Base-by-base conservation (phyloP, 192 early-diverging fungal species). In the Mortierella hygrophila region DNA sequence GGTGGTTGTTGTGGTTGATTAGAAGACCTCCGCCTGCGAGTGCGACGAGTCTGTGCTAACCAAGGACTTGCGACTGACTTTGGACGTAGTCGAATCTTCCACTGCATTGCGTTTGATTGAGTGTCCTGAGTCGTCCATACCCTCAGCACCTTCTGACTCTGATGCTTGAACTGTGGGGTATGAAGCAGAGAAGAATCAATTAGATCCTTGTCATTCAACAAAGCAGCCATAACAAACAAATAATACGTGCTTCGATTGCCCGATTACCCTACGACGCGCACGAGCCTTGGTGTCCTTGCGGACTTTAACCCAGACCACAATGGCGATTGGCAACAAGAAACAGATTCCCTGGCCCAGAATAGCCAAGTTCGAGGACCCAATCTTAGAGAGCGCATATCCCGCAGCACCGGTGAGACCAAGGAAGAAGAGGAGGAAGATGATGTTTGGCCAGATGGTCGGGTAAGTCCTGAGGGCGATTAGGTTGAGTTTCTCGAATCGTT, bases 251-350 rank as follows among this genome's bases (percentile, higher is more conserved):
- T 42, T 20, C 41, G 10, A 0, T n/a, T 15, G 29, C 9, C 16
- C 29, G 35, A 42, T 52, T 78, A 74, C 84, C 75, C 68, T 77
- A 29, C 32, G 73, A 15, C 78, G 57, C 6, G 84, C 69, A 29
- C 75, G 74, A 15, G 74, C 76, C 15, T 78, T 74, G 49, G 63
- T 69, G 9, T 72, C 79, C 21, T 54, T 60, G 6, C 84, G 54
- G 23, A 81, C n/a, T 49, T 79, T 86, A 46, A 77, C 10, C 84
- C 79, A 86, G n/a, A 86, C 35, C 4, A 86, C 54, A n/a, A 78
- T 40, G 20, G 75, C 60, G 42, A 86, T 44, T 2, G 79, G 84
- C 15, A 86, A 16, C 20, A 86, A 10, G 16, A 86, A 86, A 35
- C 84, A 86, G 0, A 72, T 76, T 18, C 79, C 79, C 20, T 86